Percentiles rank a stretch among this genome's conserved stretches.
Conservation (phyloP, 495 filamentous ascomycete species). For the Penicillium lividum region DNA sequence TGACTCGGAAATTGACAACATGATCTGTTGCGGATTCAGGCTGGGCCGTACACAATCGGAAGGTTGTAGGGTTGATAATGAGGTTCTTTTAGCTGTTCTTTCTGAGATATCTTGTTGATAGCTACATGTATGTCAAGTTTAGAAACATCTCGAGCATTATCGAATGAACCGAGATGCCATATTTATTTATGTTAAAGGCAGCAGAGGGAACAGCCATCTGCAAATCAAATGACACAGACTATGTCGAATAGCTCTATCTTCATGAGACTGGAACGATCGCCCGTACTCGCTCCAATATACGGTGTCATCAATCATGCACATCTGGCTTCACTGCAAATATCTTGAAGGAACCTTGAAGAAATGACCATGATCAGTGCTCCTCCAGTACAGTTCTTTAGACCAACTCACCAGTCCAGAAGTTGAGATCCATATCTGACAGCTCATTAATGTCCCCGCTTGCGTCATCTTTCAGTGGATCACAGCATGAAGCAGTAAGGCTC, state of each 20-base stretch:
- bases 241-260: not conserved
- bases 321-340: constrained; percentile 9
- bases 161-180: too few relatives aligned
- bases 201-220: too few relatives aligned
- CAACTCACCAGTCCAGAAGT: constrained; percentile 22
- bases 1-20: constrained; percentile 11
- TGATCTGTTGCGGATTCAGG: constrained; percentile 11
- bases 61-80: constrained; percentile 15
- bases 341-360: constrained; percentile 9
- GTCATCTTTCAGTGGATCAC: not conserved
- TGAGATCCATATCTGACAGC: constrained; percentile 15
- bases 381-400: constrained; percentile 2
- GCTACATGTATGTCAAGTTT: too few relatives aligned
- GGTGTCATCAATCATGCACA: too few relatives aligned
- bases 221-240: not conserved
- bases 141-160: too few relatives aligned
- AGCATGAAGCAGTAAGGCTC: constrained; percentile 14
- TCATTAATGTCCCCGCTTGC: not conserved
- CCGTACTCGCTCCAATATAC: too few relatives aligned
- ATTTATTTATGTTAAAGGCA: too few relatives aligned
- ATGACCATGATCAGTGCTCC: constrained; percentile 3
- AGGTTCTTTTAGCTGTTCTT: constrained; percentile 14
- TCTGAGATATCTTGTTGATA: constrained; percentile 10
- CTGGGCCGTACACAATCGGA: constrained; percentile 10
- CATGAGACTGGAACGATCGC: too few relatives aligned